Base-by-base conservation (phyloP, 2,329 filamentous ascomycete species). In the Colletotrichum gigasporum region DNA sequence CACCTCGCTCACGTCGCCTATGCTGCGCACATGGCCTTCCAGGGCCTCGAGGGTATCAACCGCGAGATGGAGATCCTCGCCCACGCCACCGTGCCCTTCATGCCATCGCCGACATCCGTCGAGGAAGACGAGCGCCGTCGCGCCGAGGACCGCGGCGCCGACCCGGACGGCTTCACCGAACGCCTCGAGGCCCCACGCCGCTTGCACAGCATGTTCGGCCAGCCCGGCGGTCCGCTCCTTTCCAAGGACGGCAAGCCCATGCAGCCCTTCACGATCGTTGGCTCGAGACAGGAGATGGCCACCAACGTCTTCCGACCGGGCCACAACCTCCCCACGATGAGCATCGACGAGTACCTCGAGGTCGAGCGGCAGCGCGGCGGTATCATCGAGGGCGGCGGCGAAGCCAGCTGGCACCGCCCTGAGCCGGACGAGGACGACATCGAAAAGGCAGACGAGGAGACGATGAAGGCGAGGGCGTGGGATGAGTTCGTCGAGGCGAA, bases 321-420 rank as follows among this genome's bases (percentile, higher is more conserved):
- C 7, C 96, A 99, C 75, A 97, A 93, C 78, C 80, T 99, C 63
- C 96, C 96, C 1, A 98, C 96, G 3, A 98, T 99, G 96, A 92
- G 89, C 2, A 97, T 99, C 66, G 96, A 99, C 71, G 96, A 99
- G 80, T 99, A 98, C 73, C 83, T 99, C 14, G 96, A 96, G 54
- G 95, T 98, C 77, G 96, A 98, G 80, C 86, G 87, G 73, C 86
- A 87, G 69, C 84, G 92, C 67, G 96, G 96, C 14, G 93, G 93
- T 18, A 94, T 99, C 63, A 92, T 98, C 58, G 91, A 97, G 73
- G 96, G 94, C 34, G 94, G 94, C 28, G 94, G 94, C 16, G 91
- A 92, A 71, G 87, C 90, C 68, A 91, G 89, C 69, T 87, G 86
- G 14, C 80, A 87, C 24, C 83, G 84, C 67, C 87, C 89, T 2